Evolutionary conservation across 352 stramenopile genomes (phyloP), one percentile per base, ranked within the genome.

Genomic region (Pythium diclinum): DNA sequence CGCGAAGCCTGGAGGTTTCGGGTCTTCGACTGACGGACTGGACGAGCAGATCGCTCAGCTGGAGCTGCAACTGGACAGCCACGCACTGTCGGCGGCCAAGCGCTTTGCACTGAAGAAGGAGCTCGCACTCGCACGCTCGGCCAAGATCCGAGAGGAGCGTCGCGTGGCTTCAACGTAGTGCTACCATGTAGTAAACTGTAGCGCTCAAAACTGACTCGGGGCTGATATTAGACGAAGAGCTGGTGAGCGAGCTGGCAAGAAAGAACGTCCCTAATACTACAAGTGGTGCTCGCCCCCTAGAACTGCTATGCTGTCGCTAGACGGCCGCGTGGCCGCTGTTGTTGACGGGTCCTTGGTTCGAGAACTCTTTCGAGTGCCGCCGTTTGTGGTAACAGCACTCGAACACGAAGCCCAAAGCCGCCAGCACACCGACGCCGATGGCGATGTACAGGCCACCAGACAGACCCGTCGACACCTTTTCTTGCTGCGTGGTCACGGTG

Each of bases 71-170:
- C 74, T 95, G 30, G 87, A 95, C 47, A 73, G 73, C 49, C 76
- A 77, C 21, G 61, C 78, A 8, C 61, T 95, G 7, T 92, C 83
- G 13, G 83, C 68, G 3, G 65, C 83, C 3, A 95, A 94, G 59
- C 83, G 79, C 21, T 94, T 89, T 44, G 84, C 85, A 33, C 56
- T 95, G 34, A 93, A 92, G 72, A 95, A 94, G 65, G 78, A 94
- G 46, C 61, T 95, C 16, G 85, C 85, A 9, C 75, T 89, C 61
- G 54, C 79, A 33, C 85, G 85, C 32, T 89, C 85, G 3, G 73
- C 81, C 47, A 79, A 79, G 63, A 88, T 94, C 63, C 86, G 81
- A 14, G 69, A 77, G 33, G 63, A 75, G 28, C 73, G 83, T 7
- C 68, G 76, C 25, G 42, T 77, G 10, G 52, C 65, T 3, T 17